Base-by-base conservation (phyloP, 169 alveolate species). In the Plasmodium blacklocki region DNA sequence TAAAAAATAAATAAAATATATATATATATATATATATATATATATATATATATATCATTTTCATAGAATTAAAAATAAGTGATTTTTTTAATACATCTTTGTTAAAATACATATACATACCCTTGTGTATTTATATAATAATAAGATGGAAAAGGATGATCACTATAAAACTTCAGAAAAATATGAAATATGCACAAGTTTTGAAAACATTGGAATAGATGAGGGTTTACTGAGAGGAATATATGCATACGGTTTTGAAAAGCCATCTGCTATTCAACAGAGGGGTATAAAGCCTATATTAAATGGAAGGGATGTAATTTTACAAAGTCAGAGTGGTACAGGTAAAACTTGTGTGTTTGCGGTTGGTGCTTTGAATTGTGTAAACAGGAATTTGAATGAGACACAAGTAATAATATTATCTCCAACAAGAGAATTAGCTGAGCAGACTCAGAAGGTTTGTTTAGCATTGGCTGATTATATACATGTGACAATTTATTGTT, bases 341-440 rank as follows among this genome's bases (percentile, higher is more conserved):
- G 99, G 99, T 19, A 99, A 99, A 93, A 98, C 99, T 14, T 99
- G 99, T 62, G 98, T 99, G 29, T 99, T 98, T 94, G 98, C 98
- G 32, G 97, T 99, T 58, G 99, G 99, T 14, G 97, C 98, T 7
- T 97, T 99, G 60, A 96, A 97, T 92, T 94, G 95, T 19, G 97
- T 99, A 73, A 99, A 99, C 91, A 95, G 97, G 56, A 86, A 94
- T 58, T 93, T 96, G 11, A 94, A 92, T 92, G 95, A 97, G 85
- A 96, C 98, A 75, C 99, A 98, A 94, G 99, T 97, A 12, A 96
- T 99, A 60, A 95, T 99, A 49, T 95, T 99, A 52, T 99, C 99
- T 3, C 99, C 99, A 14, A 98, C 99, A n/a, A 95, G 99, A 72
- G 99, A 99, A 93, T 97, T 99, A 43, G 99, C 99, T 39, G 98